Conservation (phyloP, 352 stramenopile genomes). For the Blastocystis sp. region DNA sequence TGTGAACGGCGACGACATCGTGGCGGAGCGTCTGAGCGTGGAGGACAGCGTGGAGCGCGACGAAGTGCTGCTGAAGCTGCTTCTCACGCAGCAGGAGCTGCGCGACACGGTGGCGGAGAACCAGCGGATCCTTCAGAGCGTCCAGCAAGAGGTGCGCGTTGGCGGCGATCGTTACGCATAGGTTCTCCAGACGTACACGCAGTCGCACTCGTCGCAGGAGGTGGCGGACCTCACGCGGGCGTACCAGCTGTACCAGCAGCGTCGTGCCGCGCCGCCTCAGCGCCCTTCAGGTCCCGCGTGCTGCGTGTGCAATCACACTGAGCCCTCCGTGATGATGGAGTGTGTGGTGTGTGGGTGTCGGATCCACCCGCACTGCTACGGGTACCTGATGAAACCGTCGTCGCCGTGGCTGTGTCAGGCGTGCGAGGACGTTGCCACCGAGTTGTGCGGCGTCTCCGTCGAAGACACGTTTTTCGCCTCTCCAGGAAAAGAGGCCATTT, state of each 20-base stretch:
- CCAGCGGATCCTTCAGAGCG: not conserved
- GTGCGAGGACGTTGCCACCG: not conserved
- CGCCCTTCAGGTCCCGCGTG: not conserved
- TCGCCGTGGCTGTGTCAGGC: not conserved
- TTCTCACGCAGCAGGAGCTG: not conserved
- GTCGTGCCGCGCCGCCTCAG: not conserved
- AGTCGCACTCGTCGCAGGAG: not conserved
- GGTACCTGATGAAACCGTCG: not conserved
- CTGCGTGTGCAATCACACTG: not conserved
- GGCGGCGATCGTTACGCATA: not conserved
- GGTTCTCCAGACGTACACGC: not conserved
- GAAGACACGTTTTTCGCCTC: not conserved
- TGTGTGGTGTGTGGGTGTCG: not conserved
- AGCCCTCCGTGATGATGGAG: not conserved
- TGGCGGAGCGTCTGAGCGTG: not conserved
- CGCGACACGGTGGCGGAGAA: not conserved
- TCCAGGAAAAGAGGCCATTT: no score
- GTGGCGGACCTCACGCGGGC: not conserved
- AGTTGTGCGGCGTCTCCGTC: not conserved
- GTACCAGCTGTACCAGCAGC: not conserved
- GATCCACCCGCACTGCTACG: not conserved
- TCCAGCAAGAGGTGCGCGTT: not conserved
- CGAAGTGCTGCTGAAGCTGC: constrained; percentile 7
- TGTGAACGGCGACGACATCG: not conserved
- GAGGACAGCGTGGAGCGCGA: not conserved